phyloP scores from a whole-genome alignment of 2,329 filamentous ascomycete genomes.

The Moelleriella libera region DNA sequence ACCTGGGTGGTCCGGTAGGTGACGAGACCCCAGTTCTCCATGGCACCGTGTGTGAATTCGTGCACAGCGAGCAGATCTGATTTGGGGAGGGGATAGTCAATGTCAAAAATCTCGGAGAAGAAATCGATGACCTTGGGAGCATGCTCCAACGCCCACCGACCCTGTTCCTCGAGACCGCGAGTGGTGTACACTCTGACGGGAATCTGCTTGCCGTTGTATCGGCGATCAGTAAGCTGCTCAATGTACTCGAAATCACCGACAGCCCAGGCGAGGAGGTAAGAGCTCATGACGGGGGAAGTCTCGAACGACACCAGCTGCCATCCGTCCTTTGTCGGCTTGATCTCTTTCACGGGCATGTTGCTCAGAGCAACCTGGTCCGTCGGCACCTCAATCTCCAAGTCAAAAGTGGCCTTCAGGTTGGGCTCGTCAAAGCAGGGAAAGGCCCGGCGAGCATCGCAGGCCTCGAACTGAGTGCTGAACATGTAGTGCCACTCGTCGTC shows the following conservation, averaged over 20 bases:
- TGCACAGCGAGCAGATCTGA: constrained; percentile 82
- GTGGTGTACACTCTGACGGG: constrained; percentile 95
- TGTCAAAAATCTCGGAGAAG: constrained; percentile 87
- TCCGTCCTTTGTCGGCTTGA: constrained; percentile 42
- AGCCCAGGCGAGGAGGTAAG: constrained; percentile 83
- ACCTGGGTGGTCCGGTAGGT: constrained; percentile 93
- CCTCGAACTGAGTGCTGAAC: constrained; percentile 95
- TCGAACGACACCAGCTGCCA: constrained; percentile 69
- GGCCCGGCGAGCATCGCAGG: constrained; percentile 83
- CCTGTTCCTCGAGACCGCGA: constrained; percentile 84
- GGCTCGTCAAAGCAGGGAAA: constrained; percentile 99
- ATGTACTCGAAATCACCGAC: constrained; percentile 96
- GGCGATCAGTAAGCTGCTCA: constrained; percentile 76
- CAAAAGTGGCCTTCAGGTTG: constrained; percentile 90
- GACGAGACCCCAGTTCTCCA: constrained; percentile 95
- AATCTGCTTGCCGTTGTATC: constrained; percentile 81
- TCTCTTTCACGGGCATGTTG: constrained; percentile 85
- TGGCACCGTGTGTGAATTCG: constrained; percentile 77
- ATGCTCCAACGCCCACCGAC: constrained; percentile 76
- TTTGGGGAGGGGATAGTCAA: constrained; percentile 89
- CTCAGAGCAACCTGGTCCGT: constrained; percentile 77
- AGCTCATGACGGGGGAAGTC: constrained; percentile 80
- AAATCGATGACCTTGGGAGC: constrained; percentile 90
- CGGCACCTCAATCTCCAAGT: constrained; percentile 84
- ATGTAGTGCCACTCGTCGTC: constrained; percentile 56